Conservation (phyloP, 345 rosid species). For the Ceriops decandra region DNA sequence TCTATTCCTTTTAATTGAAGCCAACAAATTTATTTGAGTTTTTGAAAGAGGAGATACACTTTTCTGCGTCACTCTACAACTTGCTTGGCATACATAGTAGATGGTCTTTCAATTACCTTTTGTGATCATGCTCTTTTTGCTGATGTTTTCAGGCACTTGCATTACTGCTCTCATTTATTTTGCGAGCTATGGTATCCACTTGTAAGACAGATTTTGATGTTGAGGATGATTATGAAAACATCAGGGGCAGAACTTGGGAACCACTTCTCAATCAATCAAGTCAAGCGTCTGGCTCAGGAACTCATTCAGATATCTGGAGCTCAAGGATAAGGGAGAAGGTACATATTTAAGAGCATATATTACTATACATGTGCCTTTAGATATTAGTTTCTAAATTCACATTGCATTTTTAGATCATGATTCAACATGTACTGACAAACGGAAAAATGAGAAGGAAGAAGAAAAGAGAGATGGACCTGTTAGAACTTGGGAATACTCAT, state of each 20-base stretch:
- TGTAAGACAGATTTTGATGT: constrained; percentile 36
- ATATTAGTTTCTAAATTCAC: neutral
- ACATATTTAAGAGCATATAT: constrained; percentile 2
- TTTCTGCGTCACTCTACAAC: too few relatives aligned
- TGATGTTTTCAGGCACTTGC: constrained; percentile 51
- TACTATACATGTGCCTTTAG: neutral
- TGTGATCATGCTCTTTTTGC: constrained; percentile 9
- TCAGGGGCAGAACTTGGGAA: constrained; percentile 53
- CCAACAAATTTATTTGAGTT: too few relatives aligned
- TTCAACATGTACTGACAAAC: neutral
- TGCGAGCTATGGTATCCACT: constrained; percentile 68
- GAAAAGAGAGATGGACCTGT: too few relatives aligned
- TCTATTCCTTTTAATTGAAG: too few relatives aligned
- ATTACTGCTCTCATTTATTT: constrained; percentile 60
- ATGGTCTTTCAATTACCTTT: neutral
- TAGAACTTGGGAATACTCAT: neutral
- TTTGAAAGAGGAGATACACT: too few relatives aligned
- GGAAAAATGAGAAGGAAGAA: too few relatives aligned
- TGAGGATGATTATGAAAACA: constrained; percentile 63
- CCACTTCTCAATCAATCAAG: constrained; percentile 68
- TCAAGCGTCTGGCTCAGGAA: constrained; percentile 53
- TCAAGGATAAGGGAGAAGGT: constrained; percentile 85
- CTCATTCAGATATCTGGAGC: constrained; percentile 59
- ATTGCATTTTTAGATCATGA: neutral
- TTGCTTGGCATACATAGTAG: too few relatives aligned